Percentiles rank a stretch among this genome's conserved stretches.
phyloP scores from a whole-genome alignment of 495 filamentous ascomycete species.

The Neurospora tetraspora region DNA sequence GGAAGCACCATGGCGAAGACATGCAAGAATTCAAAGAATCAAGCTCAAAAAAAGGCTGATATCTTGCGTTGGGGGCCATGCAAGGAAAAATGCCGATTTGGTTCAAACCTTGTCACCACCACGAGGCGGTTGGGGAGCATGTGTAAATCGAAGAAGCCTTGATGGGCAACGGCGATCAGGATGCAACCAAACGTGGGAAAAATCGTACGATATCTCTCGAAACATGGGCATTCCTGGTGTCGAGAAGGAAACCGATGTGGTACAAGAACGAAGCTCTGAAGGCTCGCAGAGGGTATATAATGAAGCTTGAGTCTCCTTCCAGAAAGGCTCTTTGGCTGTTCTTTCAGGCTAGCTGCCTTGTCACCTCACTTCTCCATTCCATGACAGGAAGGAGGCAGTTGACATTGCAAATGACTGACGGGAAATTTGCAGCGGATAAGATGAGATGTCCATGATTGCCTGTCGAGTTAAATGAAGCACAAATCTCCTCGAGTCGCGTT shows the following conservation, averaged over 20 bases:
- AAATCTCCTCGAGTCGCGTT: background rate
- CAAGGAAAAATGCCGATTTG: background rate
- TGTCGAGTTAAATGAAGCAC: background rate
- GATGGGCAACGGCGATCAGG: constrained; percentile 13
- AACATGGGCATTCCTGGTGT: background rate
- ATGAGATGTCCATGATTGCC: background rate
- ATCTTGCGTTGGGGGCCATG: background rate
- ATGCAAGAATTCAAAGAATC: background rate
- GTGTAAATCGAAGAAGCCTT: background rate
- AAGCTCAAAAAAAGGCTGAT: background rate
- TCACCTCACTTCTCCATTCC: background rate
- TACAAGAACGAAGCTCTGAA: background rate
- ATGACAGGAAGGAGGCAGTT: background rate
- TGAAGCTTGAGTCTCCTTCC: background rate
- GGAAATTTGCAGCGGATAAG: background rate
- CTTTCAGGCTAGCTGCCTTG: background rate
- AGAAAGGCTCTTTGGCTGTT: background rate
- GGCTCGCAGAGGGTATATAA: background rate
- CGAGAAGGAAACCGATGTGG: background rate
- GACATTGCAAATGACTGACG: background rate
- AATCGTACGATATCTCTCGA: constrained; percentile 18
- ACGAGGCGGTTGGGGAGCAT: background rate
- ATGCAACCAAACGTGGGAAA: constrained; percentile 14
- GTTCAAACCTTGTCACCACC: background rate
- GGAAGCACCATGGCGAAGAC: background rate